These are phyloP conservation scores for Flammula alnicola DNA, from an alignment of 1,284 basidiomycete species.

Conservation along the genomic window DNA sequence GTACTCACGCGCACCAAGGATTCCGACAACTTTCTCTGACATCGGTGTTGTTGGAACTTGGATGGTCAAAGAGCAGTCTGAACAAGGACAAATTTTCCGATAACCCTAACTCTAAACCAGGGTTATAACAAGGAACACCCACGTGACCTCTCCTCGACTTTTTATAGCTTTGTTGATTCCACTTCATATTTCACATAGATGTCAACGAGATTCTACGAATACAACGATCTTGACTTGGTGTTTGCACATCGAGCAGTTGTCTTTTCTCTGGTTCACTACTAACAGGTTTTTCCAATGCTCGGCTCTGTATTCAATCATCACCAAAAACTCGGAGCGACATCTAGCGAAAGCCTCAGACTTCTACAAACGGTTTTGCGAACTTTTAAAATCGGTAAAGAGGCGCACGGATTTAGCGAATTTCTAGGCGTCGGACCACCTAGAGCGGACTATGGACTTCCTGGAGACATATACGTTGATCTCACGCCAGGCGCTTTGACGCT, in stretches of 20 bases:
- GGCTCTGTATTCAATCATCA: conserved; percentile 4
- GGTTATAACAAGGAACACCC: too few species aligned
- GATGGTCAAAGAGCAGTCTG: not conserved
- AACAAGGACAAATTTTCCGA: not conserved
- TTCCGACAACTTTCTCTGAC: conserved; percentile 61
- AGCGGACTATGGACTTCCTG: conserved; percentile 6
- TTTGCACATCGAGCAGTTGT: not conserved
- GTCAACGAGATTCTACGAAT: conserved; percentile 7
- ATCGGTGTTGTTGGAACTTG: conserved; percentile 36
- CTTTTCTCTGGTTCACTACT: not conserved
- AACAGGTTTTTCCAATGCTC: not conserved
- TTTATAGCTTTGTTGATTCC: too few species aligned
- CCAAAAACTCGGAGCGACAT: not conserved
- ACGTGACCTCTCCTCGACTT: too few species aligned
- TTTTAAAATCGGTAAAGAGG: not conserved
- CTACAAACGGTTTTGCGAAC: conserved; percentile 3
- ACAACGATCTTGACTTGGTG: not conserved
- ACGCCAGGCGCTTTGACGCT: conserved; percentile 10
- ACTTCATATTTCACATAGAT: not conserved
- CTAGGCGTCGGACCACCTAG: conserved; percentile 10
- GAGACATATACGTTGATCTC: conserved; percentile 20
- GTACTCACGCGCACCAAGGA: conserved; percentile 68
- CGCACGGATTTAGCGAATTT: conserved; percentile 13
- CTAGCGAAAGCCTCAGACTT: too few species aligned
- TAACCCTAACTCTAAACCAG: conserved; percentile 25